A percentile compares a stretch with the other conserved stretches of the same genome.
phyloP scores from a whole-genome alignment of 1,284 basidiomycete genomes.

The Calocybe gambosa region DNA sequence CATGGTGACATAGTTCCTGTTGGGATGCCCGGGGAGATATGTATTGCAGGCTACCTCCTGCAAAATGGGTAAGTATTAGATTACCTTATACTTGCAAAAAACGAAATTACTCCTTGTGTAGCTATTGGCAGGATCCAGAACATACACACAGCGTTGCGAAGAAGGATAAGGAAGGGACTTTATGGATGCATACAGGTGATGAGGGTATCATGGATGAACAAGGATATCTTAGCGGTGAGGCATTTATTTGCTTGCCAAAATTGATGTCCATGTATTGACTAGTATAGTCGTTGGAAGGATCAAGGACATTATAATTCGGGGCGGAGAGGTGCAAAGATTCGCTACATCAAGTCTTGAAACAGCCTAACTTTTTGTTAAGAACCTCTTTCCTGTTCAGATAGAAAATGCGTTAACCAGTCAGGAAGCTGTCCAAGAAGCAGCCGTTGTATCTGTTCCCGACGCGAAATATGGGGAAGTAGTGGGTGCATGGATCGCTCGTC shows the following conservation, averaged over 20 bases:
- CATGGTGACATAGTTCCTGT: slow-evolving; percentile 61
- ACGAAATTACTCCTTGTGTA: slow-evolving; percentile 21
- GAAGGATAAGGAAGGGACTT: slow-evolving; percentile 42
- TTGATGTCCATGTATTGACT: neutral
- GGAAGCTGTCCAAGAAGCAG: slow-evolving; percentile 63
- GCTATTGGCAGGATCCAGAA: slow-evolving; percentile 74
- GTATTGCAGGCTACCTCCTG: slow-evolving; percentile 68
- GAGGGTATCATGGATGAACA: slow-evolving; percentile 79
- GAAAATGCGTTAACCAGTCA: slow-evolving; percentile 70
- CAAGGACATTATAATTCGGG: slow-evolving; percentile 86
- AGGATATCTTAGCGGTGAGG: slow-evolving; percentile 66
- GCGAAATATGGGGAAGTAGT: slow-evolving; percentile 69
- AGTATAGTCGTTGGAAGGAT: slow-evolving; percentile 67
- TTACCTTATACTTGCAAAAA: neutral
- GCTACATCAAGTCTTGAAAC: neutral
- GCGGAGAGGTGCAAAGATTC: slow-evolving; percentile 57
- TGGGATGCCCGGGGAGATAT: slow-evolving; percentile 67
- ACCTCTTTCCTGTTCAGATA: slow-evolving; percentile 81
- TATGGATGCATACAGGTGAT: slow-evolving; percentile 87
- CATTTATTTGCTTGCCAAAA: neutral
- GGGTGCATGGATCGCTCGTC: slow-evolving; percentile 67
- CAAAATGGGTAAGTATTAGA: slow-evolving; percentile 60
- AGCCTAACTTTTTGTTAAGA: slow-evolving; percentile 34
- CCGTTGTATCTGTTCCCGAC: slow-evolving; percentile 72
- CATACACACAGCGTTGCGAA: slow-evolving; percentile 65